Evolutionary conservation across 2,329 filamentous ascomycete genomes (phyloP), one percentile per base, ranked within the genome.

Genomic region (Trichoderma breve): DNA sequence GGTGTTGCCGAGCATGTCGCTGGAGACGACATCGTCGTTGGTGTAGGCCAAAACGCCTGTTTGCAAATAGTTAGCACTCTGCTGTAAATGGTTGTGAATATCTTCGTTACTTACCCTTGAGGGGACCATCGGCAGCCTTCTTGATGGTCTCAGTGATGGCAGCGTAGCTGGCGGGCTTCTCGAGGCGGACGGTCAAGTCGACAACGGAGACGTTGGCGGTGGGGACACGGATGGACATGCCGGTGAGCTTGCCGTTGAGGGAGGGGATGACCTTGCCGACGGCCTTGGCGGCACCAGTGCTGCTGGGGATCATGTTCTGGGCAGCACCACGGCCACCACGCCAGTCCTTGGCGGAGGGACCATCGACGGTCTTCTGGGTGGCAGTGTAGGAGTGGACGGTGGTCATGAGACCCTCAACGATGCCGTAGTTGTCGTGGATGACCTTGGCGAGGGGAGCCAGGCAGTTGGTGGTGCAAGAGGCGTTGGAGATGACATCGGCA

Each of bases 391-490:
- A 98, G 92, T 99, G 96, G 85, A 98, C 91, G 79, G 96, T 99
- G 87, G 96, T 98, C 96, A 99, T 99, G 81, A 98, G 92, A 90
- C 95, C 96, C 91, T 99, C 96, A 82, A 98, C 86, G 84, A 99
- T 96, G 85, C 89, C 92, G 89, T 92, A 99, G 86, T 98, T 97
- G 90, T 98, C 95, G 91, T 99, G 88, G 88, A 99, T 91, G 82
- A 98, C 94, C 93, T 98, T 99, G 88, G 96, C 96, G 77, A 99
- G 93, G 83, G 96, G 96, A 85, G 96, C 96, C 86, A 99, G 88
- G 92, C 96, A 98, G 93, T 99, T 99, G 90, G 96, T 98, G 85
- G 96, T 99, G 94, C 96, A 98, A 79, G 96, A 98, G 80, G 96
- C 96, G 89, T 99, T 99, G 87, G 96, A 98, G 88, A 98, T 93